Evolutionary conservation across 805 yeast species (phyloP), one percentile per base, ranked within the genome.

Genomic region (Barnettozyma siamensis): DNA sequence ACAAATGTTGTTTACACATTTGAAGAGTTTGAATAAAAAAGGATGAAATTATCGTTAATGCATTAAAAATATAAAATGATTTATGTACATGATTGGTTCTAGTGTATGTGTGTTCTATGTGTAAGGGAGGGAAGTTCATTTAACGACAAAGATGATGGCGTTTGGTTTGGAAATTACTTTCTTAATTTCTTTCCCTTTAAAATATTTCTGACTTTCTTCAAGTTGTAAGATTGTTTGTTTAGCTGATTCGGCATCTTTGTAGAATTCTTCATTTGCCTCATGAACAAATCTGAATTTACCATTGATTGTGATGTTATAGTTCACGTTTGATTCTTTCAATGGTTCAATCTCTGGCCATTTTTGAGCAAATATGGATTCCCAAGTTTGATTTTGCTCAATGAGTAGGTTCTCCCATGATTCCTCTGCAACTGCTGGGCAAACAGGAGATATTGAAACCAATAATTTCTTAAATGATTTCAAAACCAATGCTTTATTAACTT

Each of bases 391-490:
- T 35, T 47, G 8, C 5, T 31, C 49, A 30, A 6, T 43, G 21
- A 37, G 47, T 2, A 80, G 52, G 3, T 57, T 48, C 44, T 82
- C 87, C 79, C 91, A 80, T 19, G 85, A 71, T 60, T 91, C 98
- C 53, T 91, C 98, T 0, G 87, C 76, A 7, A 78, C 71, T 6
- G 82, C 73, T 1, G 99, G 98, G 0, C 84, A 74, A 0, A 89
- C 83, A 0, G 97, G 96, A 3, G 91, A 70, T 62, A 85, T 72
- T 7, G 77, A 58, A n/a, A 76, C 67, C 15, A 88, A 51, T 15
- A 88, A 63, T 40, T 74, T 76, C 47, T 71, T 66, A 44, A 72
- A 72, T 1, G 75, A 63, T 35, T 75, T 70, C 43, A 74, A 48
- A 10, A 76, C 51, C n/a, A 86, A 45, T 0, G 62, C 64, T 0